Evolutionary conservation across 306 rosid genomes (phyloP).

Genomic region (Carpinus fangiana): DNA sequence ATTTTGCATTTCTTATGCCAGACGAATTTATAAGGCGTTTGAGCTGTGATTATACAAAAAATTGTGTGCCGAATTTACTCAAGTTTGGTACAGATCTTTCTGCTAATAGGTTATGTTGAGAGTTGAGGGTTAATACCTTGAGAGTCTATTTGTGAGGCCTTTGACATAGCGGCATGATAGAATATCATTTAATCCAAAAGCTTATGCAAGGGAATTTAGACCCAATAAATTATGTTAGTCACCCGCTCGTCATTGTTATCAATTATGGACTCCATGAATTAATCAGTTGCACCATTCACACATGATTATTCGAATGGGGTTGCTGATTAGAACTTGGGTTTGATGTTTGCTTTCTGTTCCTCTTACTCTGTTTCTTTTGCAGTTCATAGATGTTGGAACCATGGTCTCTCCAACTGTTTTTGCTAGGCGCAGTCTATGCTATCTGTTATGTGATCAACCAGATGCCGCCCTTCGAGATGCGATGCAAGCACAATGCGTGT

Average conservation of each 20-base stretch:
- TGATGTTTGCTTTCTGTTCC: neutral
- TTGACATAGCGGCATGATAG: no score
- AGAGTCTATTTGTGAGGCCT: neutral
- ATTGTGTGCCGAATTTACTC: neutral
- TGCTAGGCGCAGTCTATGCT: constrained; percentile 92
- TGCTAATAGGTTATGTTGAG: neutral
- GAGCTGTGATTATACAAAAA: neutral
- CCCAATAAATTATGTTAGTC: no score
- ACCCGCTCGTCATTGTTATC: no score
- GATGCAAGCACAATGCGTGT: constrained; percentile 94
- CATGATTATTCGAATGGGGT: no score
- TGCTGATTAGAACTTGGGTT: neutral
- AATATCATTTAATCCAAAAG: no score
- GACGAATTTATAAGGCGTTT: neutral
- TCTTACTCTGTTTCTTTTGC: constrained; percentile 24
- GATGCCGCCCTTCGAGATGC: constrained; percentile 97
- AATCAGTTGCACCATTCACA: no score
- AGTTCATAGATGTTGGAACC: constrained; percentile 91
- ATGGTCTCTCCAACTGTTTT: constrained; percentile 96
- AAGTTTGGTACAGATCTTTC: neutral
- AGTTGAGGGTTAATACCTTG: neutral
- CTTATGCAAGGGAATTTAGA: no score
- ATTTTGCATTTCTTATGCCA: constrained; percentile 8
- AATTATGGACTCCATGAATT: no score
- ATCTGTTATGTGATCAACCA: constrained; percentile 84